These are phyloP conservation scores for Tetragonia tetragonoides DNA, from an alignment of 148 eudicot species.

Conservation along the genomic window DNA sequence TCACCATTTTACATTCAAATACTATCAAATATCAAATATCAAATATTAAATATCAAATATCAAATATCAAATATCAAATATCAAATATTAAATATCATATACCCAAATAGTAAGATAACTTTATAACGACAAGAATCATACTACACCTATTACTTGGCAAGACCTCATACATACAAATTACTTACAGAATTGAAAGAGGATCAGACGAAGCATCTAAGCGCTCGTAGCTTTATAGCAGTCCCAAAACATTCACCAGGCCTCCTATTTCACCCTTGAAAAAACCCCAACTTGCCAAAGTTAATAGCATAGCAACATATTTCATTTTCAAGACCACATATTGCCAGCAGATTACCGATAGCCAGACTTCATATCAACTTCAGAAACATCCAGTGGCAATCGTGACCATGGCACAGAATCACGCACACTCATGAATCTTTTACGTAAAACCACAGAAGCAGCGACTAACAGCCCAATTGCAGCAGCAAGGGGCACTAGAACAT, in stretches of 20 bases:
- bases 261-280: constrained; percentile 1
- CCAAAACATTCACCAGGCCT: not conserved
- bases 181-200: constrained; percentile 14
- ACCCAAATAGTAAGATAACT: constrained; percentile 1
- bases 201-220: not conserved
- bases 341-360: constrained; percentile 4
- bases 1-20: constrained; percentile 13
- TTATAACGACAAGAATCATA: constrained; percentile 19
- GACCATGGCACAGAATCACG: constrained; percentile 55
- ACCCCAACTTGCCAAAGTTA: constrained; percentile 7
- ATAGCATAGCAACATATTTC: constrained; percentile 4
- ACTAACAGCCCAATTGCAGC: constrained; percentile 59
- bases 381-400: constrained; percentile 50
- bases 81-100: not conserved
- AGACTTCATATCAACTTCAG: constrained; percentile 43
- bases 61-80: not conserved
- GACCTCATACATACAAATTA: constrained; percentile 20
- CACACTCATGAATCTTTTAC: constrained; percentile 38
- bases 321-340: not conserved
- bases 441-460: constrained; percentile 56
- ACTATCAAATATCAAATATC: not conserved
- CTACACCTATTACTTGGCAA: not conserved
- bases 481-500: constrained; percentile 42
- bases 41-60: too few species aligned
- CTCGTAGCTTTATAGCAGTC: constrained; percentile 11